Evolutionary conservation across 108 stramenopile genomes (phyloP).

Genomic region (Cyclotella kingstonii): DNA sequence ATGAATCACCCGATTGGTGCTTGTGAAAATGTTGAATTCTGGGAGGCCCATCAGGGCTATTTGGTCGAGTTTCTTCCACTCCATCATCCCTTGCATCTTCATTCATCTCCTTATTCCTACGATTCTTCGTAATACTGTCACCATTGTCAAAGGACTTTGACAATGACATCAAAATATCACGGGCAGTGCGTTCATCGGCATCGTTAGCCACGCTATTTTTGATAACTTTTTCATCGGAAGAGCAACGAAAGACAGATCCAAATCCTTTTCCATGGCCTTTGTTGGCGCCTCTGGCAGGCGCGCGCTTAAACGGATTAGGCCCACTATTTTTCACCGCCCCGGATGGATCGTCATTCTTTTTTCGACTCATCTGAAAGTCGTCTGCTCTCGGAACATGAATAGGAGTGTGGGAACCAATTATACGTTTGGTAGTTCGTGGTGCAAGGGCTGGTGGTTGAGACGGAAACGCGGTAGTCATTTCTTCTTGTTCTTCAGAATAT

Average conservation of each 20-base stretch:
- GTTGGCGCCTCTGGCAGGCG: too few relatives aligned
- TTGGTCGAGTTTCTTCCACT: conserved; percentile 12
- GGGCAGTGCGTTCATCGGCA: conserved; percentile 8
- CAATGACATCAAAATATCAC: conserved; percentile 32
- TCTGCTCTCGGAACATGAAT: conserved; percentile 66
- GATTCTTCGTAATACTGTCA: conserved; percentile 1
- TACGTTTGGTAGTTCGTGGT: conserved; percentile 34
- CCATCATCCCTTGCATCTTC: background rate
- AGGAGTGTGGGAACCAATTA: conserved; percentile 73
- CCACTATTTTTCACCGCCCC: background rate
- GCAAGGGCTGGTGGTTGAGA: background rate
- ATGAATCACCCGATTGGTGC: conserved; percentile 15
- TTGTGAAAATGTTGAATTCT: conserved; percentile 48
- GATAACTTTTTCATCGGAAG: background rate
- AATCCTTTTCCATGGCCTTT: too few relatives aligned
- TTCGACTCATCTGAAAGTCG: conserved; percentile 4
- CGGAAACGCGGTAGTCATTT: background rate
- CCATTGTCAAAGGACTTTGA: conserved; percentile 37
- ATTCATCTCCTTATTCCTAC: background rate
- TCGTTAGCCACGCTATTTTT: background rate
- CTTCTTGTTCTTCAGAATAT: too few relatives aligned
- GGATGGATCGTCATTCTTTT: background rate
- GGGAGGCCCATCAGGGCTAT: conserved; percentile 38
- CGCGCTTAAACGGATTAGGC: too few relatives aligned
- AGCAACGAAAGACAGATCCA: background rate